A percentile compares a stretch with the other conserved stretches of the same genome.
These are phyloP conservation scores for Diacronema lutheri DNA, from an alignment of 78 protist species.

Conservation along the genomic window DNA sequence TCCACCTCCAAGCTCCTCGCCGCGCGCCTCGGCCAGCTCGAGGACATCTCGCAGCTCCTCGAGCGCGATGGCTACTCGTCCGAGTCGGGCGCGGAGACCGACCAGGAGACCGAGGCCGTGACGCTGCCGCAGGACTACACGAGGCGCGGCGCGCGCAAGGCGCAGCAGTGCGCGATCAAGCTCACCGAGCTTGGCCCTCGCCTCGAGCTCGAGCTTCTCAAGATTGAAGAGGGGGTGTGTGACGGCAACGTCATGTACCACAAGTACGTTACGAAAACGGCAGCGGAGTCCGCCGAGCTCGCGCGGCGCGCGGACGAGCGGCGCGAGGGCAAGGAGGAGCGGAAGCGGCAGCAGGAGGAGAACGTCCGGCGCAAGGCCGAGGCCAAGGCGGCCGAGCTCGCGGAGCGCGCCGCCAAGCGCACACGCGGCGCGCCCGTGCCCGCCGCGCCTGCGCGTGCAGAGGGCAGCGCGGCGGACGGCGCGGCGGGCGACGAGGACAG, in stretches of 20 bases:
- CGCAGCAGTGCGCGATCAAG: not conserved
- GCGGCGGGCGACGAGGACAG: not conserved
- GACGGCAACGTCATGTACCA: constrained; percentile 8
- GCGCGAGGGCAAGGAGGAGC: not conserved
- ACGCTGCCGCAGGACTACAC: constrained; percentile 14
- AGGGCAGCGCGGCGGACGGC: constrained; percentile 1
- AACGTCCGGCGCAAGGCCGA: not conserved
- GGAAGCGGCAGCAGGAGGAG: not conserved
- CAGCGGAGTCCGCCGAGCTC: not conserved
- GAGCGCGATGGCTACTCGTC: not conserved
- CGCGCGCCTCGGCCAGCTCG: not conserved
- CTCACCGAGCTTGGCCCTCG: constrained; percentile 6
- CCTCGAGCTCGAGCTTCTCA: not conserved
- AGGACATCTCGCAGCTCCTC: not conserved
- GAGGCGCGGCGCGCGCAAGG: not conserved
- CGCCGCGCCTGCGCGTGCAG: no score
- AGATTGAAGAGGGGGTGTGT: constrained; percentile 2
- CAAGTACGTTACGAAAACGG: not conserved
- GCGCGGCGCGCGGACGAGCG: not conserved
- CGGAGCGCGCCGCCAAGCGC: no score
- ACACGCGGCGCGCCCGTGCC: no score
- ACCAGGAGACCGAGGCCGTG: not conserved
- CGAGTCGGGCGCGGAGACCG: constrained; percentile 10
- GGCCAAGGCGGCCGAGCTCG: not conserved
- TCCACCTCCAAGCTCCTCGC: not conserved